Evolutionary conservation across 2,329 filamentous ascomycete species (phyloP), one percentile per base, ranked within the genome.

Genomic region (Calonectria honghensis): DNA sequence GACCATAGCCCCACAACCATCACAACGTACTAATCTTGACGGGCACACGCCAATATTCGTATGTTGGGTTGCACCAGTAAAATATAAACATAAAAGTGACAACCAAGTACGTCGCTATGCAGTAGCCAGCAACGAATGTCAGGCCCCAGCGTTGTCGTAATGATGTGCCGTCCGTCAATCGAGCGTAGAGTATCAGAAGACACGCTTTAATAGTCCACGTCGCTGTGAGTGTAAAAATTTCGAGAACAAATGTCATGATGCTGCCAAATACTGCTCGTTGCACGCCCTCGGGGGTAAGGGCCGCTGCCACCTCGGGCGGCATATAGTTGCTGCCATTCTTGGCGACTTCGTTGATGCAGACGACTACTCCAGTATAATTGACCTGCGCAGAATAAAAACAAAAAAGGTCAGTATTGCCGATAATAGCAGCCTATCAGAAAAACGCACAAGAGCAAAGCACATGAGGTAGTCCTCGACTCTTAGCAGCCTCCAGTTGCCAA

Each of bases 381-480:
- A 79, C 48, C 80, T 83, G 50, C 6, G 10, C 20, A 59, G 24
- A 1, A 20, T 0, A 20, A 4, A 10, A 10, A 2, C 1, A 4
- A 9, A 24, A 37, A 37, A 32, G 32, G 10, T 59, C 14, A 59
- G 54, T 16, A 59, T 39, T 39, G n/a, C 20, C n/a, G 5, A 1
- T 6, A 6, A n/a, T 13, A 20, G 5, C 14, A n/a, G 27, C 11
- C 24, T 32, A 20, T 39, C n/a, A 20, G 11, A 13, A 7, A 9
- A 37, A 84, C 75, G 16, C 75, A 86, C 84, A 27, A 89, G 83
- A 10, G 88, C 87, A 70, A 91, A 84, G 11, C 89, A 52, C 90
- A 92, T 92, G 31, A 90, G 83, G 78, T 88, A 91, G 79, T 93
- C 91, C 77, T 92, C 91, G 32, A 87, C 78, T 77, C 90, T 88